Evolutionary conservation across 2,329 filamentous ascomycete genomes (phyloP), one percentile per base, ranked within the genome.

Genomic region (Huntiella decipiens): DNA sequence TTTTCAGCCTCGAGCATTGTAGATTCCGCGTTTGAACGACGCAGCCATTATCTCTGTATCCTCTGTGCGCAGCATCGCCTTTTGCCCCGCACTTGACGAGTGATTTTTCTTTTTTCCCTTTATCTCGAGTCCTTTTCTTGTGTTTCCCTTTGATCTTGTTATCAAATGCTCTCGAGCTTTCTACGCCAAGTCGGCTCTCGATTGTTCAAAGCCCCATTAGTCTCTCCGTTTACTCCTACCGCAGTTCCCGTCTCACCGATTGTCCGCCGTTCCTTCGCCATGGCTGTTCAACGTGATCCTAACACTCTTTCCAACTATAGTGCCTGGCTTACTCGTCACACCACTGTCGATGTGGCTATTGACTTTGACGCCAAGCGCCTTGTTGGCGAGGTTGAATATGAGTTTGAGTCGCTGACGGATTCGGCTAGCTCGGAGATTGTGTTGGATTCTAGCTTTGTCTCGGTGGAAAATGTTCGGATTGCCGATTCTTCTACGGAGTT

Each of bases 291-390:
- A 43, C 74, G 83, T 56, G 88, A 96, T 63, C 86, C 86, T 44
- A 92, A 86, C 61, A 95, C 91, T 19, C 65, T 91, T 49, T 82
- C 83, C 58, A 96, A 96, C 66, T 95, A 95, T 63, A 77, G 83
- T 61, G 77, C 80, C 47, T 95, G 85, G 77, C 69, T 74, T 51
- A 94, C 84, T 15, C 77, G 72, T 58, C 86, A 95, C 65, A 91
- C 85, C 15, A 79, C 74, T 13, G 82, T 83, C 48, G 77, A 82
- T 60, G 75, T 95, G 56, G 75, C 77, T 54, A 78, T 96, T 54
- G 77, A 93, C 56, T 98, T 96, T 60, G 73, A 81, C 50, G 70
- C 76, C 57, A 82, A 85, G 66, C 70, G 73, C 46, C 70, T 96
- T 52, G 73, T 71, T 50, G 91, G 91, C 17, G 79, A 73, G 52